Percentiles rank a stretch among this genome's conserved stretches.
Evolutionary conservation across 257 asterid species (phyloP).

Genomic region (Gynochthodes officinalis): DNA sequence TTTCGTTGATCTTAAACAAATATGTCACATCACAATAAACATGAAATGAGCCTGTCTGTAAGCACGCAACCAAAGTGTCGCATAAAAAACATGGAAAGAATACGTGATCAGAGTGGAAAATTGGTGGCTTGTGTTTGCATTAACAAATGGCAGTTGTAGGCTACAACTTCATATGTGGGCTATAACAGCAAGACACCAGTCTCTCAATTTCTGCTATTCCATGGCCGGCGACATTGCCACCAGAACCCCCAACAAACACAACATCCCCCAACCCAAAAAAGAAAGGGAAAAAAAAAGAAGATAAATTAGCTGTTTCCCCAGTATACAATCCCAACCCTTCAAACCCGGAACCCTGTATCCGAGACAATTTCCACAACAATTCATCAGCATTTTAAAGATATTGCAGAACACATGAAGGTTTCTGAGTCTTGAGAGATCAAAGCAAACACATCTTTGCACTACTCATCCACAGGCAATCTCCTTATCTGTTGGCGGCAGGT

Average conservation of each 20-base stretch:
- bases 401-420: neutral
- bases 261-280: neutral
- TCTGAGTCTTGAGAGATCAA: conserved; percentile 2
- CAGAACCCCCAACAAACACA: neutral
- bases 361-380: neutral
- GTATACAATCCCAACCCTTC: conserved; percentile 1
- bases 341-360: neutral
- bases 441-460: neutral
- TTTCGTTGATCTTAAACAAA: no score
- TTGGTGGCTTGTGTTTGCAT: neutral
- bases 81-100: no score
- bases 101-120: neutral
- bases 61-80: no score
- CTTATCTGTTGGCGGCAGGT: neutral
- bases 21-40: no score
- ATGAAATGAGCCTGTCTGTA: no score
- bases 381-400: neutral
- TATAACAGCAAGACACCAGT: neutral
- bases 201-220: neutral
- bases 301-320: conserved; percentile 2
- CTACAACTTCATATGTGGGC: neutral
- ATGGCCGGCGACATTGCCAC: no score
- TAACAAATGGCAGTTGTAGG: neutral
- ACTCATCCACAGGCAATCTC: neutral
- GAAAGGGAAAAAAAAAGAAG: neutral